Evolutionary conservation across 345 rosid species (phyloP).

Genomic region (Lumnitzera racemosa): DNA sequence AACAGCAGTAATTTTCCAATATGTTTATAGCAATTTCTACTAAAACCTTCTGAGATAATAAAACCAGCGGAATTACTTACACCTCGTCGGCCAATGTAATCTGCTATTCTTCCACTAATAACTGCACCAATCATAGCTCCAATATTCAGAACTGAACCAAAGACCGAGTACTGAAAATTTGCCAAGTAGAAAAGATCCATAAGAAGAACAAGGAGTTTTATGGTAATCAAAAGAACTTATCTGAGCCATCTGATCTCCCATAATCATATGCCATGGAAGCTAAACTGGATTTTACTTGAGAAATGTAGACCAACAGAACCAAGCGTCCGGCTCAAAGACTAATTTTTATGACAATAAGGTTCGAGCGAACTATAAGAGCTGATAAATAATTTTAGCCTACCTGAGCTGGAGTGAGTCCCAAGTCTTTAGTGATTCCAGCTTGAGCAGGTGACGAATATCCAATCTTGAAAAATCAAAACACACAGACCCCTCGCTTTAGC

Average conservation of each 20-base stretch:
- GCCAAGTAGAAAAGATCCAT: not conserved
- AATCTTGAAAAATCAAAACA: conserved; percentile 29
- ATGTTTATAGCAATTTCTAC: not conserved
- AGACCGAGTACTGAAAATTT: conserved; percentile 55
- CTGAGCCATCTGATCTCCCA: not conserved
- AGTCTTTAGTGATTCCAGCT: conserved; percentile 56
- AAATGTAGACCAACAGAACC: too few relatives aligned
- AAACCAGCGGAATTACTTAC: conserved; percentile 26
- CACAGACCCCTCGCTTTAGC: not conserved
- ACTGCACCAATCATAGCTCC: conserved; percentile 87
- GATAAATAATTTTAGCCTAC: conserved; percentile 14
- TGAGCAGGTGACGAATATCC: conserved; percentile 91
- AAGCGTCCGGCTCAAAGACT: too few relatives aligned
- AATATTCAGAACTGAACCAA: conserved; percentile 65
- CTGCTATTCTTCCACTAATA: conserved; percentile 62
- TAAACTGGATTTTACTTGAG: too few relatives aligned
- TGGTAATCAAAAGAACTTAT: not conserved
- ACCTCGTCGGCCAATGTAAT: conserved; percentile 56
- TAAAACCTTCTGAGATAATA: not conserved
- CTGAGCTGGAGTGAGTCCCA: conserved; percentile 56
- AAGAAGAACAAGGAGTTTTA: not conserved
- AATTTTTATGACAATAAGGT: too few relatives aligned
- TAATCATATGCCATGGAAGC: too few relatives aligned
- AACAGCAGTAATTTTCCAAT: not conserved
- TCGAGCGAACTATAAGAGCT: too few relatives aligned